These are phyloP conservation scores for Euphorbia schlechtendalii DNA, from an alignment of 441 rosid genomes.

Conservation along the genomic window DNA sequence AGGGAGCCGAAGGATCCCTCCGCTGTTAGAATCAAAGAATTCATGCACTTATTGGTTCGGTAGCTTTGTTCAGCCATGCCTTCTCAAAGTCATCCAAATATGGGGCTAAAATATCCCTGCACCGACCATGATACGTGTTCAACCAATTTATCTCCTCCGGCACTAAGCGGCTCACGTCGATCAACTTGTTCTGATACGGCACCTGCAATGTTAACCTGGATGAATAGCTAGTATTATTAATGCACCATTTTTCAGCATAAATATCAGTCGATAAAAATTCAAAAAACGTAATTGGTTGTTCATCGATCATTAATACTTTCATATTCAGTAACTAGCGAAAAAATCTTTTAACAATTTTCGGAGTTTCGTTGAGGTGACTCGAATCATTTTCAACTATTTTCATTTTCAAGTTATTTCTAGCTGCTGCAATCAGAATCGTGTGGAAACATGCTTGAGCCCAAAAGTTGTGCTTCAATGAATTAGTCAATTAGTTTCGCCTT, in stretches of 20 bases:
- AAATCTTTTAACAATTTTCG: background rate
- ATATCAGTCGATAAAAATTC: background rate
- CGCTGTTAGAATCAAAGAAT: background rate
- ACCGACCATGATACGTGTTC: conserved; percentile 66
- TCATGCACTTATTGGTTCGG: conserved; percentile 52
- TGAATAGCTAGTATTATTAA: background rate
- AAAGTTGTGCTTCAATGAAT: background rate
- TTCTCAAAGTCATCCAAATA: conserved; percentile 56
- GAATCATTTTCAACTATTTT: no score
- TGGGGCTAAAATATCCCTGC: conserved; percentile 62
- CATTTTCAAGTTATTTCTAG: no score
- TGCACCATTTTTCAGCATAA: background rate
- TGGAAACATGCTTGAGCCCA: no score
- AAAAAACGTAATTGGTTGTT: background rate
- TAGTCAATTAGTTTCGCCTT: background rate
- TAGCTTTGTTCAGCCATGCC: conserved; percentile 87
- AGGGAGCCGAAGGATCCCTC: background rate
- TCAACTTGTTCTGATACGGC: conserved; percentile 85
- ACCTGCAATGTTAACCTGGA: conserved; percentile 37
- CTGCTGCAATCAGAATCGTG: no score
- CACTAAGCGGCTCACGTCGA: conserved; percentile 41
- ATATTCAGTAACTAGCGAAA: background rate
- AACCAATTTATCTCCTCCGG: conserved; percentile 75
- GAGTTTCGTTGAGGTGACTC: no score
- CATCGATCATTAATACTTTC: background rate